Evolutionary conservation across 1,139 yeast species (phyloP).

Genomic region (Schwanniomyces etchellsii): DNA sequence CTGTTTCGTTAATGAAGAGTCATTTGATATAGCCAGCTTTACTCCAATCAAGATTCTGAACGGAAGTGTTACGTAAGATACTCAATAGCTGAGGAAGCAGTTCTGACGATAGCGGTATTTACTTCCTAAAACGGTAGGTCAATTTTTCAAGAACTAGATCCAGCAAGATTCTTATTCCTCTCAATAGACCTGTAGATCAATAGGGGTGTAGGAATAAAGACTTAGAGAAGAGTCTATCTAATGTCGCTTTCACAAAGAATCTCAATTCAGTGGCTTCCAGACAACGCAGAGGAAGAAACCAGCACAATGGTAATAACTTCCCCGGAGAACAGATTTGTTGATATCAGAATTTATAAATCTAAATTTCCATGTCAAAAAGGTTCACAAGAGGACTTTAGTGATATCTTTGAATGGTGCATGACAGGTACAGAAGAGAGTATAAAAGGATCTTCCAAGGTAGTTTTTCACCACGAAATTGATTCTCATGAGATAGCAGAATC

Average conservation of each 20-base stretch:
- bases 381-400: constrained; percentile 13
- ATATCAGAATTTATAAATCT: constrained; percentile 22
- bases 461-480: constrained; percentile 41
- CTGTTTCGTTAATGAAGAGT: too few relatives aligned
- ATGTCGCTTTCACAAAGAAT: neutral
- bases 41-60: too few relatives aligned
- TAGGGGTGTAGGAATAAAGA: neutral
- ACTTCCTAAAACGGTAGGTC: neutral
- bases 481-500: constrained; percentile 27
- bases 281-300: constrained; percentile 39
- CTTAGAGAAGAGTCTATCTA: too few relatives aligned
- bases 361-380: constrained; percentile 1
- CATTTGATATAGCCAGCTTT: too few relatives aligned
- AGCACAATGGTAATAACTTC: constrained; percentile 49
- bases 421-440: constrained; percentile 32
- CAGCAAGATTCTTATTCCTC: neutral
- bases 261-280: neutral
- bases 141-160: neutral
- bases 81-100: too few relatives aligned
- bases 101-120: too few relatives aligned
- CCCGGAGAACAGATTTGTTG: constrained; percentile 41
- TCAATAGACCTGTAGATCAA: neutral
- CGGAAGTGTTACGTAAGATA: too few relatives aligned
- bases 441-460: constrained; percentile 21
- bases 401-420: constrained; percentile 34